Percentiles rank a stretch among this genome's conserved stretches.
phyloP scores from a whole-genome alignment of 192 early-diverging fungal genomes.

The Chytriomyces sp. region DNA sequence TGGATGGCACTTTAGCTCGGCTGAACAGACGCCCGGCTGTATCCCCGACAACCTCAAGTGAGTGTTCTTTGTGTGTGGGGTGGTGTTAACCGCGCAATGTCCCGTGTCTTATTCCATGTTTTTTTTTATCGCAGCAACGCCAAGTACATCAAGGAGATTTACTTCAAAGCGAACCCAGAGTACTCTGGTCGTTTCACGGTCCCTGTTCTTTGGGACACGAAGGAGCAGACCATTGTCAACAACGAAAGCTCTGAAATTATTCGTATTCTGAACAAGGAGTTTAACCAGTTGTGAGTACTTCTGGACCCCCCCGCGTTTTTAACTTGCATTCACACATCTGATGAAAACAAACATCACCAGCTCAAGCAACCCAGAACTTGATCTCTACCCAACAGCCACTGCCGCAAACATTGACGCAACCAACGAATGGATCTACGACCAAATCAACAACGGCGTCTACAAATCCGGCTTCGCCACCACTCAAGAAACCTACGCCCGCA shows the following conservation, averaged over 20 bases:
- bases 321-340: conserved; percentile 29
- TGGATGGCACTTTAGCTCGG: conserved; percentile 79
- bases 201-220: conserved; percentile 97
- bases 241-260: conserved; percentile 98
- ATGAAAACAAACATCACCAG: not conserved
- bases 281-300: conserved; percentile 76
- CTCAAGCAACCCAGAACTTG: conserved; percentile 45
- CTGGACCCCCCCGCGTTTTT: not conserved
- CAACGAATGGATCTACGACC: conserved; percentile 93
- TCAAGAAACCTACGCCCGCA: conserved; percentile 82
- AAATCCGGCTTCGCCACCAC: conserved; percentile 89
- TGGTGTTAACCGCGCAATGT: not conserved
- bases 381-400: conserved; percentile 77
- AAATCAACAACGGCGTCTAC: conserved; percentile 96
- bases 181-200: conserved; percentile 71
- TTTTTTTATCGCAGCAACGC: conserved; percentile 46
- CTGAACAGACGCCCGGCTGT: conserved; percentile 75
- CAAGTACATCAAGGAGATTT: conserved; percentile 82
- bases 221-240: conserved; percentile 86
- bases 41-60: conserved; percentile 76
- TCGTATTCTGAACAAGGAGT: conserved; percentile 85
- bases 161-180: conserved; percentile 86
- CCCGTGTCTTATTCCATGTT: not conserved
- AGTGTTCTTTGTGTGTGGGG: not conserved
- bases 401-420: conserved; percentile 78